phyloP scores from a whole-genome alignment of 1,284 basidiomycete genomes.

The Irpex sp. region DNA sequence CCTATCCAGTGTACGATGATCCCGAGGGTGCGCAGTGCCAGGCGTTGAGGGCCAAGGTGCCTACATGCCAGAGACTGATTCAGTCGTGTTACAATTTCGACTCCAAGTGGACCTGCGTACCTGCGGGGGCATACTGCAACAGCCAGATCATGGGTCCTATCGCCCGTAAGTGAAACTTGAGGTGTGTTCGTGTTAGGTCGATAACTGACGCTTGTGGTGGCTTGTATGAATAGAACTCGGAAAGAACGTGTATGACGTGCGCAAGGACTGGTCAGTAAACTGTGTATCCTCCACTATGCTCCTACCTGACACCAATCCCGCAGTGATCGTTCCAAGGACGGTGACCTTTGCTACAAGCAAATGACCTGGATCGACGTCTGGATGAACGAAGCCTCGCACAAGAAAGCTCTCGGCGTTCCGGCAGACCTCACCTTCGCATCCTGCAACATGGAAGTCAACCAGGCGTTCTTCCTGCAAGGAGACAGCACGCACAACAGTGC shows the following conservation, averaged over 20 bases:
- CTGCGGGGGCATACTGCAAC: conserved; percentile 62
- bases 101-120: conserved; percentile 56
- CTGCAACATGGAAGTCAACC: conserved; percentile 63
- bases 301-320: not conserved
- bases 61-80: conserved; percentile 67
- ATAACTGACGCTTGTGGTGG: not conserved
- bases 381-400: conserved; percentile 70
- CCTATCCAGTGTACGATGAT: conserved; percentile 70
- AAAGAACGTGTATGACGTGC: conserved; percentile 82
- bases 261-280: conserved; percentile 53
- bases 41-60: conserved; percentile 60
- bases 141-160: conserved; percentile 53
- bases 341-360: conserved; percentile 71
- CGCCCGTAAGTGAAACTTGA: conserved; percentile 45
- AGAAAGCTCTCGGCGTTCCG: conserved; percentile 73
- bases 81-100: conserved; percentile 59
- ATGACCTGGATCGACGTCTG: conserved; percentile 80
- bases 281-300: not conserved
- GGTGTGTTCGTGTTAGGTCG: not conserved
- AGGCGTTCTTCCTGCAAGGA: conserved; percentile 68
- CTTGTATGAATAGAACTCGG: conserved; percentile 46
- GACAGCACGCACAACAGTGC: conserved; percentile 81
- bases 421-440: conserved; percentile 51
- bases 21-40: conserved; percentile 66
- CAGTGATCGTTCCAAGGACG: conserved; percentile 59